Percentiles rank a stretch among this genome's conserved stretches.
Conservation (phyloP, 179 eudicot species). For the Vitellaria paradoxa region DNA sequence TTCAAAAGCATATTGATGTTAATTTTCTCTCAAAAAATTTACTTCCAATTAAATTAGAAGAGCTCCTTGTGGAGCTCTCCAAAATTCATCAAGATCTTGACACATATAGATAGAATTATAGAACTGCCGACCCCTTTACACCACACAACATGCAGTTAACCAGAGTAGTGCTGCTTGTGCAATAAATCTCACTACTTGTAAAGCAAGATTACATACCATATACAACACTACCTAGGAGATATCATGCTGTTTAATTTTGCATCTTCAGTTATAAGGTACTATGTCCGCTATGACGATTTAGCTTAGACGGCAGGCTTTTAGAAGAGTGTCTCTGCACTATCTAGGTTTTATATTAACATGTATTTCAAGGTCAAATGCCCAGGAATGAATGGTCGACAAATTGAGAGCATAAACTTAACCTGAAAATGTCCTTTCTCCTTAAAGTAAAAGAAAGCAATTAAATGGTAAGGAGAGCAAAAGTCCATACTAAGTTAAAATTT, state of each 20-base stretch:
- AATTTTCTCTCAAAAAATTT: not conserved
- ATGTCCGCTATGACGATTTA: not conserved
- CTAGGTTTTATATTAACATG: not conserved
- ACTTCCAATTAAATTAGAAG: not conserved
- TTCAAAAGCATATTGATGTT: not conserved
- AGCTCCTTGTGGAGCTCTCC: not conserved
- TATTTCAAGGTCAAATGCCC: not conserved
- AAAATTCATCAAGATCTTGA: not conserved
- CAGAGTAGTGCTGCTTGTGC: not conserved
- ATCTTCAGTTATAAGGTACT: not conserved
- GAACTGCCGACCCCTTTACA: not conserved
- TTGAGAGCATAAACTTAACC: not conserved
- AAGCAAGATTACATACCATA: not conserved
- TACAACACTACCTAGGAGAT: not conserved
- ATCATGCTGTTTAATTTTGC: not conserved
- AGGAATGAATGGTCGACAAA: not conserved
- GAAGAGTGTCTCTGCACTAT: not conserved
- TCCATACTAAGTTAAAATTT: not conserved
- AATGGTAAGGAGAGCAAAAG: not conserved
- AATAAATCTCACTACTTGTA: not conserved
- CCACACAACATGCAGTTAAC: not conserved
- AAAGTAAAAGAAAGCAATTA: not conserved
- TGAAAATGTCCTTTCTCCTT: not conserved
- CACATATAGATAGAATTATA: not conserved
- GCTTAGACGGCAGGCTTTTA: not conserved